These are phyloP conservation scores for Vicia villosa DNA, from an alignment of 306 rosid species.

Conservation along the genomic window DNA sequence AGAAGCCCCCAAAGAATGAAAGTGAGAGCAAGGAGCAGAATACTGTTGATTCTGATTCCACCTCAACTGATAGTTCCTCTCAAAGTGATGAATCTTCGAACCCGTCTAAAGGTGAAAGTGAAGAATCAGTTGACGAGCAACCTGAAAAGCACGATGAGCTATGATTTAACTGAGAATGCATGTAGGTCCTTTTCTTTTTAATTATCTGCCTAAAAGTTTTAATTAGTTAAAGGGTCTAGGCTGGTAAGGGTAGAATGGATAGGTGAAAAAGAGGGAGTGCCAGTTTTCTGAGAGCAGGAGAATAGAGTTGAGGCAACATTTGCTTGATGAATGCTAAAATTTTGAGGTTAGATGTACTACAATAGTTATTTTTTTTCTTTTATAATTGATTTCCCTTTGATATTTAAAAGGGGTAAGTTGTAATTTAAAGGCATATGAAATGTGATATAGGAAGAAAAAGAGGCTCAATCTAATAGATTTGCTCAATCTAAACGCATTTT, in stretches of 20 bases:
- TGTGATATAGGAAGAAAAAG: neutral
- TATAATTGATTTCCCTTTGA: slow-evolving; percentile 32
- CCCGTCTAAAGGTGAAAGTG: slow-evolving; percentile 42
- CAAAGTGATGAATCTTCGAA: slow-evolving; percentile 42
- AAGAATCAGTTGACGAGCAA: slow-evolving; percentile 46
- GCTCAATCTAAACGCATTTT: neutral
- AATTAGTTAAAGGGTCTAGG: slow-evolving; percentile 33
- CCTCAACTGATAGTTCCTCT: slow-evolving; percentile 50
- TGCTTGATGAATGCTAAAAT: slow-evolving; percentile 36
- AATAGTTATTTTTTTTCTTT: slow-evolving; percentile 12
- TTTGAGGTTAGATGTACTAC: slow-evolving; percentile 36
- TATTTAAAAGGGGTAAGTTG: slow-evolving; percentile 12
- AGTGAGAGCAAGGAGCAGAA: slow-evolving; percentile 54
- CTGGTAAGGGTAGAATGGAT: slow-evolving; percentile 39
- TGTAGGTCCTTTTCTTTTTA: slow-evolving; percentile 35
- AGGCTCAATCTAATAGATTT: slow-evolving; percentile 2
- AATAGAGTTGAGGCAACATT: slow-evolving; percentile 40
- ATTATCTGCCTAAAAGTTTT: slow-evolving; percentile 40
- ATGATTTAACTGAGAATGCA: slow-evolving; percentile 48
- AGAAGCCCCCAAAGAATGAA: slow-evolving; percentile 64
- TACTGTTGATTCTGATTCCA: slow-evolving; percentile 42
- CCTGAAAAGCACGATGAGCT: slow-evolving; percentile 68
- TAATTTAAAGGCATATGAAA: slow-evolving; percentile 33
- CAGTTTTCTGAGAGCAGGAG: slow-evolving; percentile 35
- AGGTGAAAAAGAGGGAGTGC: slow-evolving; percentile 30